phyloP scores from a whole-genome alignment of 192 early-diverging fungal species.

The Chytriomyces sp. region DNA sequence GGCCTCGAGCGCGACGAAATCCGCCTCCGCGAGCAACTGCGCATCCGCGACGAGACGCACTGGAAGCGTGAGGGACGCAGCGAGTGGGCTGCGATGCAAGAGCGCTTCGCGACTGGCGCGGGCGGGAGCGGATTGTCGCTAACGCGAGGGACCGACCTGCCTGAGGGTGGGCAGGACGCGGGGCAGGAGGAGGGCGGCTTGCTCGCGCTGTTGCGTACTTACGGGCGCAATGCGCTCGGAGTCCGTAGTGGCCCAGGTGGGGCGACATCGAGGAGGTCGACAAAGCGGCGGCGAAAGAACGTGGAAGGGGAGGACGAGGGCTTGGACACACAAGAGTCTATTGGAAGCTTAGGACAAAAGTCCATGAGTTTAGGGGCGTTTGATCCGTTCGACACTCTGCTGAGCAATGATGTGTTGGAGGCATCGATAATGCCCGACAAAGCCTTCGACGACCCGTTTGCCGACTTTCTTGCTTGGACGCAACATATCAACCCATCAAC shows the following conservation, averaged over 20 bases:
- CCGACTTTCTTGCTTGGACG: too few relatives aligned
- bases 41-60: background rate
- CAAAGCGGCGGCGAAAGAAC: background rate
- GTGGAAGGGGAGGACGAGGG: background rate
- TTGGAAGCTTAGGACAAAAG: too few relatives aligned
- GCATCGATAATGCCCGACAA: too few relatives aligned
- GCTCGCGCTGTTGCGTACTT: background rate
- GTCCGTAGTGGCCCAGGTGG: background rate
- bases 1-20: conserved; percentile 7
- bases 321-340: background rate
- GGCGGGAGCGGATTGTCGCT: background rate
- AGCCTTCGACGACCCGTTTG: too few relatives aligned
- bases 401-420: too few relatives aligned
- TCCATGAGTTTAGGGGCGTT: too few relatives aligned
- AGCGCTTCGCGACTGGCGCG: background rate
- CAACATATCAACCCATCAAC: too few relatives aligned
- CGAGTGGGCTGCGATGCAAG: conserved; percentile 12
- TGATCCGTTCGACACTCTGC: too few relatives aligned
- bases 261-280: background rate
- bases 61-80: background rate
- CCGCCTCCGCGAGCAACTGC: background rate
- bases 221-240: background rate
- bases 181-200: background rate
- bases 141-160: background rate
- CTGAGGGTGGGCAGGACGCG: background rate